These are phyloP conservation scores for Aspergillus terreus DNA, from an alignment of 2,329 filamentous ascomycete genomes.

Conservation along the genomic window DNA sequence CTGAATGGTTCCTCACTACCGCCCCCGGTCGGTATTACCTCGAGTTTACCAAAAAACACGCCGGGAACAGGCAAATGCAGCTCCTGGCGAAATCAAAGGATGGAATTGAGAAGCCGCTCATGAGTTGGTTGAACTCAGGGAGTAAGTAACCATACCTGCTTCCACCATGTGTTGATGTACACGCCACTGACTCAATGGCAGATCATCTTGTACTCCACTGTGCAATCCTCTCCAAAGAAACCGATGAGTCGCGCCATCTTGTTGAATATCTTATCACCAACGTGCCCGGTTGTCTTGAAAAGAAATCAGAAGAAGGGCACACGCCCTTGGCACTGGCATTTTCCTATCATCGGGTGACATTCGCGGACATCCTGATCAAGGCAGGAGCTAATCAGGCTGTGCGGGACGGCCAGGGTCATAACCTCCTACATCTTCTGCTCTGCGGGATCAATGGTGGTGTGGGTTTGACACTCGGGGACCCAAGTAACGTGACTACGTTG, in stretches of 20 bases:
- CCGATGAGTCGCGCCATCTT: constrained; percentile 48
- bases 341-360: constrained; percentile 33
- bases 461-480: constrained; percentile 14
- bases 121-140: constrained; percentile 35
- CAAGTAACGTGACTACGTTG: constrained; percentile 53
- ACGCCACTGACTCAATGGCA: constrained; percentile 6
- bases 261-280: constrained; percentile 64
- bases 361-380: constrained; percentile 58
- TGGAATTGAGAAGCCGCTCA: constrained; percentile 9
- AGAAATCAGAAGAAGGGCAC: constrained; percentile 42
- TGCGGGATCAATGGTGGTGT: constrained; percentile 20
- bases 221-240: constrained; percentile 51
- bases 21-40: constrained; percentile 64
- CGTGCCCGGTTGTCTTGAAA: constrained; percentile 60
- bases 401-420: constrained; percentile 60
- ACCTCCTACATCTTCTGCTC: constrained; percentile 63
- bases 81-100: constrained; percentile 52
- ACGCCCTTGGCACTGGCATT: constrained; percentile 71
- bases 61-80: constrained; percentile 59
- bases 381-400: constrained; percentile 67
- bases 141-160: constrained; percentile 43
- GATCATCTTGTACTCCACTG: constrained; percentile 60
- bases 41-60: constrained; percentile 63
- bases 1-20: constrained; percentile 76
- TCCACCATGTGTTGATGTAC: background rate